Base-by-base conservation (phyloP, 257 asterid species). In the Scutellaria baicalensis region DNA sequence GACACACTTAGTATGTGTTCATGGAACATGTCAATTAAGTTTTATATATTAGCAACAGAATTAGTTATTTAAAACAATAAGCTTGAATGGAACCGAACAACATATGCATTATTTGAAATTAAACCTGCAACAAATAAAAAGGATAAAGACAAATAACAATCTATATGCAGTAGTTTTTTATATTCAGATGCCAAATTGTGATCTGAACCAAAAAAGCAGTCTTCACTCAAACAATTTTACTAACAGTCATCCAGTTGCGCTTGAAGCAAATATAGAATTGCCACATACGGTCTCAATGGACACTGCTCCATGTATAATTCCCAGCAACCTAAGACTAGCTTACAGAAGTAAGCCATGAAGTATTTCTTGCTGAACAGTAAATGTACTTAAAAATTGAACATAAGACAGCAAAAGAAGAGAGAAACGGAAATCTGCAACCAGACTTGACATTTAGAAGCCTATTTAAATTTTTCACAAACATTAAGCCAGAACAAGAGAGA, bases 11-110 rank as follows among this genome's bases (percentile, higher is more conserved):
- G 56, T 48, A 52, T 51, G 56, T 65, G 13, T 17, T 63, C 7
- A 35, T 51, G 61, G 38, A 69, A 47, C 70, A 70, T 33, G 60
- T 27, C 56, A 6, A 59, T 36, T 72, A 27, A 63, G 23, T 50
- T 75, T 42, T 16, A 42, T 23, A 56, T 21, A 18, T 9, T 45
- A 71, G 70, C 70, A 65, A 55, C n/a, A 71, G 39, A 43, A 68
- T 59, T 17, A 74, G 23, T 65, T 21, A 45, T 20, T n/a, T 27
- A 18, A 58, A 27, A 36, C 21, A 68, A 42, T 42, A 23, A 6
- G 39, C 18, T 17, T 3, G 49, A 27, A 63, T 3, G 59, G 36
- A 59, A 73, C 42, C 40, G 39, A 43, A 71, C 35, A 61, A 9
- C 56, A 64, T 51, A 9, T 43, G 39, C 36, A 61, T 58, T 59